phyloP scores from a whole-genome alignment of 768 basidiomycete genomes.

The Dioszegia crocea region DNA sequence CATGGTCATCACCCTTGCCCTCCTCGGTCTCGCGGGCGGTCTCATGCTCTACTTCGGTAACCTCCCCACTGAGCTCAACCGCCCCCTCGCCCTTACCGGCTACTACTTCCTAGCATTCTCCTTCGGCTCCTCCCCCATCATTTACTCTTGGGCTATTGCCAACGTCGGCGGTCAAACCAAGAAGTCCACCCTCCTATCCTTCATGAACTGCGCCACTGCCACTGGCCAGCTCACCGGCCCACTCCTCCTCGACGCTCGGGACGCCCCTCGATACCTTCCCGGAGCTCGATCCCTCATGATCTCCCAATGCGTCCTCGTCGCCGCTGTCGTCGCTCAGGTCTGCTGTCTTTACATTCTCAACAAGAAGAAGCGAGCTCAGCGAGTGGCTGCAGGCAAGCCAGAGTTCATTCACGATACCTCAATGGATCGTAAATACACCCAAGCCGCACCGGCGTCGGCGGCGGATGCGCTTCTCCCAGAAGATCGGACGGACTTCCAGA shows the following conservation, averaged over 20 bases:
- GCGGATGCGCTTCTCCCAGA: neutral
- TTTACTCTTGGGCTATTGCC: constrained; percentile 21
- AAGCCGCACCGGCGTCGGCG: too few species aligned
- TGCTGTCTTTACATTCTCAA: constrained; percentile 29
- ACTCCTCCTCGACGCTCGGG: constrained; percentile 37
- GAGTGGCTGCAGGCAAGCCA: constrained; percentile 40
- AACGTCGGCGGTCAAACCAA: constrained; percentile 43
- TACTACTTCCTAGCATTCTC: constrained; percentile 49
- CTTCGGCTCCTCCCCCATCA: too few species aligned
- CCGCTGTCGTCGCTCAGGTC: constrained; percentile 20
- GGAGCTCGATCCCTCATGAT: constrained; percentile 30
- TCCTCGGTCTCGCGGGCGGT: constrained; percentile 11
- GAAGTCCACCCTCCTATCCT: constrained; percentile 51
- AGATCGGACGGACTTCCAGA: constrained; percentile 14
- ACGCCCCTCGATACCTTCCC: constrained; percentile 32
- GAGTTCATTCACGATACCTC: constrained; percentile 33
- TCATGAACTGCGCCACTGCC: constrained; percentile 54
- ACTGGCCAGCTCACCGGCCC: constrained; percentile 50
- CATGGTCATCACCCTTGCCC: constrained; percentile 13
- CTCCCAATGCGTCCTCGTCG: constrained; percentile 31
- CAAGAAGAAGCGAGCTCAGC: constrained; percentile 35
- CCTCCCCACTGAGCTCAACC: constrained; percentile 1
- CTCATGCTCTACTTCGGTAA: constrained; percentile 18
- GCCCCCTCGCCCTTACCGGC: constrained; percentile 37
- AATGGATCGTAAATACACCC: constrained; percentile 26